Evolutionary conservation across 495 filamentous ascomycete genomes (phyloP), one percentile per base, ranked within the genome.

Genomic region (Lasiosphaeria hispida): DNA sequence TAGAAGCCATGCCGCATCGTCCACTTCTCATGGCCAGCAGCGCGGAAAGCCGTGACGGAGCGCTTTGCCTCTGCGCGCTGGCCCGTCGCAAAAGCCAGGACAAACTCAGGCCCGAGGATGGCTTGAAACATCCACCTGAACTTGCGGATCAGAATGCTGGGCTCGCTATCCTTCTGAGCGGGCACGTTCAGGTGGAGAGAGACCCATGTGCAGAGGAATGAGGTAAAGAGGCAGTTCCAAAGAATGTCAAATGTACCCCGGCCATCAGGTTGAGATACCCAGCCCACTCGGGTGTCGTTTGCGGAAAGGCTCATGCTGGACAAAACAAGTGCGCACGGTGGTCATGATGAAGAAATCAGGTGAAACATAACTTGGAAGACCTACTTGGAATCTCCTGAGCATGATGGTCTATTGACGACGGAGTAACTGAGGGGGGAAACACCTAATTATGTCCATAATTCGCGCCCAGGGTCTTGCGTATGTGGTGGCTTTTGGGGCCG

Each of bases 1-100:
- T 61, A 76, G 55, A 75, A 77, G 14, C 48, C 75, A 30, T 72
- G 67, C 8, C 36, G 42, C 36, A 75, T 53, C 1, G 72, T 75
- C 75, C 74, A 77, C 1, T 60, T 11, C 5, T 51, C 17, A 30
- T 64, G 49, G 13, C 65, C 64, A 11, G 63, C 42, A 8, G 17
- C 13, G 33, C 53, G 59, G 35, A 72, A 63, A 7, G 17, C 43
- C 15, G 45, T 14, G 5, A 66, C 34, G 1, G 56, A 60, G 35
- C 45, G 17, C 14, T 39, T 18, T 10, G 61, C 61, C 23, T 10
- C 15, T 50, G 18, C 48, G 4, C 52, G 50, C 18, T 60, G 61
- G 1, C 57, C 58, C 3, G 53, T 45, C 10, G 57, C 61, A 33
- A 19, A 56, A n/a, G 53, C 45, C 18, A 60, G 55, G 35, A 72